Base-by-base conservation (phyloP, 2,329 filamentous ascomycete genomes). In the Ceratocystis papillata region DNA sequence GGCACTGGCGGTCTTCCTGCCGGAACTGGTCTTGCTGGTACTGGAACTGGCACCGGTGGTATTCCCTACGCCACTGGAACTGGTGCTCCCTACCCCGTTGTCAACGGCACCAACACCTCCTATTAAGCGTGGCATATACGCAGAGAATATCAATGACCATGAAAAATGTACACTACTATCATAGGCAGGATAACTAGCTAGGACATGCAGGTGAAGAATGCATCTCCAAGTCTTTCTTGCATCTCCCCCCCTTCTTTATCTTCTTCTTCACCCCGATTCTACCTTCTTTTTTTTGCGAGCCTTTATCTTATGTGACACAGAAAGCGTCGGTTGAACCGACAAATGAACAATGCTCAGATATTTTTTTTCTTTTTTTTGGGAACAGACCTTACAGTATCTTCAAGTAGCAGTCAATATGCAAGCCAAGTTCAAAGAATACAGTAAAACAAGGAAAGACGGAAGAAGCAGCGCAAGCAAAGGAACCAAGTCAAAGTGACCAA, bases 51-150 rank as follows among this genome's bases (percentile, higher is more conserved):
- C 37, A 71, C 70, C 61, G 70, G 71, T 44, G 73, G 70, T 63
- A 70, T 71, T 67, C 71, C 77, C 68, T 78, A 57, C 25, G 53
- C 53, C 10, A 33, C 53, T 57, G 53, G 53, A 10, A 30, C 53
- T 30, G 53, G 53, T 28, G 53, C 53, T 30, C 53, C 78, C 69
- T 78, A 74, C 74, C 78, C 78, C 62, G 73, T 71, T 69, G 70
- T 68, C 70, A 76, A 77, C 74, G 73, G 73, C 67, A 76, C 76
- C 62, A 68, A 68, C 66, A 69, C 74, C 60, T n/a, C 17, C 8
- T 68, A 71, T 68, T 74, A 74, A 63, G 72, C 22, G 46, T 22
- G 48, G 33, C 12, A 10, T 10, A 30, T 30, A 12, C 2, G 53
- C 22, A 12, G 22, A 30, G 22, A 12, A 28, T 5, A 8, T 17